These are phyloP conservation scores for Ophiocordyceps robertsii DNA, from an alignment of 2,329 filamentous ascomycete species.

Conservation along the genomic window DNA sequence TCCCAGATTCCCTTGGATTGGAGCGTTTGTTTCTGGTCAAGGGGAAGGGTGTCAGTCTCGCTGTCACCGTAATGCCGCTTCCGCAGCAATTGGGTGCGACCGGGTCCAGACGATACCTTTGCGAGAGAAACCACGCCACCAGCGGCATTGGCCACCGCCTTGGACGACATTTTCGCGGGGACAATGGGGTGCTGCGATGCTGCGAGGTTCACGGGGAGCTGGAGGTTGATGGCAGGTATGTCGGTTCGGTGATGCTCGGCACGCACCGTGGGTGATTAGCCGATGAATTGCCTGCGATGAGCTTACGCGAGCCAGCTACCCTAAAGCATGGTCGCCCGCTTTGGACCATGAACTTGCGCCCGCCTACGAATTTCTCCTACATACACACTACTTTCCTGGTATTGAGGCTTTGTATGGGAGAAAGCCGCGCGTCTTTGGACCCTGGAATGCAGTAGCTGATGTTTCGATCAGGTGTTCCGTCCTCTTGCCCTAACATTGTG, in stretches of 20 bases:
- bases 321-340: too few relatives aligned
- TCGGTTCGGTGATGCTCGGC: neutral
- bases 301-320: neutral
- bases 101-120: constrained; percentile 30
- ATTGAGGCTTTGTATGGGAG: too few relatives aligned
- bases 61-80: neutral
- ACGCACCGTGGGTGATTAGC: constrained; percentile 1
- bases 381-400: too few relatives aligned
- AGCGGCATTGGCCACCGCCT: constrained; percentile 42
- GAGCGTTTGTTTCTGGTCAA: constrained; percentile 78
- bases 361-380: too few relatives aligned
- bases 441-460: too few relatives aligned
- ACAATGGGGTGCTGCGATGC: constrained; percentile 3
- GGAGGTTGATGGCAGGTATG: neutral
- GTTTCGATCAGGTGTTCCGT: too few relatives aligned
- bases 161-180: constrained; percentile 43
- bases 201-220: constrained; percentile 1
- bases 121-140: constrained; percentile 41
- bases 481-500: too few relatives aligned
- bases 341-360: too few relatives aligned
- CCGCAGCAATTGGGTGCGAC: neutral
- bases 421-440: too few relatives aligned
- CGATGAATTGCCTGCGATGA: constrained; percentile 5
- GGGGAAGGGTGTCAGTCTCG: neutral
- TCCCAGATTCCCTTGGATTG: constrained; percentile 87